Base-by-base conservation (phyloP, 306 rosid genomes). In the Inga laurina region DNA sequence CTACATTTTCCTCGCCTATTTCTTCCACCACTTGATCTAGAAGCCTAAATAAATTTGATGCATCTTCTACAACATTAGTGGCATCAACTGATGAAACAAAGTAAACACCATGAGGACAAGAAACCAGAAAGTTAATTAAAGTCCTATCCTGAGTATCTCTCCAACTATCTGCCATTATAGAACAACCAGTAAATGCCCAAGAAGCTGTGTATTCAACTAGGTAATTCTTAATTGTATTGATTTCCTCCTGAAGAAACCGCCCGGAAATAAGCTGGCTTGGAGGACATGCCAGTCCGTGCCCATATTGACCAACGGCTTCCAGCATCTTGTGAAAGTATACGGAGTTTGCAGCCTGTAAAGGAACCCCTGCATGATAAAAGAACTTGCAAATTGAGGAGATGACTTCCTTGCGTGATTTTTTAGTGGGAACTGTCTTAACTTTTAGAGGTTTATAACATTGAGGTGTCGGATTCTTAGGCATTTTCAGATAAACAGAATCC, bases 281-380 rank as follows among this genome's bases (percentile, higher is more conserved):
- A 46, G 93, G 96, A 85, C 91, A 89, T 41, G 84, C 86, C 84
- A 95, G 82, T 81, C 96, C 96, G 34, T 87, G 92, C 66, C 98
- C 99, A 85, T 90, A 83, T 81, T 89, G 97, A 81, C 98, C 96
- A 71, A 91, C 92, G 85, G 88, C 69, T 76, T 95, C 99, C 86
- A 95, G 85, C 99, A 95, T 95, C 89, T 88, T 95, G 48, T 92
- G 92, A 85, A 93, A 95, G 87, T 95, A 93, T 27, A 87, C 15
- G 81, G 98, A 95, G 84, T 95, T 88, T 39, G 97, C 91, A 79
- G 97, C 95, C 76, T 93, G 92, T 73, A 90, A 81, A 73, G 99
- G 99, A 82, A 95, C 86, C 82, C 99, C 99, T 37, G 99, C 94
- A 86, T 95, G 91, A 85, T 90, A 93, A 87, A 93, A 93, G 82